Conservation (phyloP, 768 basidiomycete species). For the Psilocybe azurescens region DNA sequence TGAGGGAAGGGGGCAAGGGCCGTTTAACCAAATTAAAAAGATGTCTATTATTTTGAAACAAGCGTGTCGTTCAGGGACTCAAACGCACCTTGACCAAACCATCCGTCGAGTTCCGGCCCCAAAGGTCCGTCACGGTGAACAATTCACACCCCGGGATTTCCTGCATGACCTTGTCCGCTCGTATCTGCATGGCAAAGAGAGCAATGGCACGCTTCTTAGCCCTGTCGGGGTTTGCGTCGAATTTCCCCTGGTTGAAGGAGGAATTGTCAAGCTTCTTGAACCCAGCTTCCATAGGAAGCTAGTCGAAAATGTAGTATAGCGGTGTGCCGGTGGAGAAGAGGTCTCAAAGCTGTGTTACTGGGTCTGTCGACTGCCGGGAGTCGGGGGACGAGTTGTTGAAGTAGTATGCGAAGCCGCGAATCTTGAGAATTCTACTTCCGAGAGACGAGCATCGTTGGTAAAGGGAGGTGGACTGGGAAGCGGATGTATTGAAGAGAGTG, state of each 20-base stretch:
- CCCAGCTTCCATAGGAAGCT: slow-evolving; percentile 71
- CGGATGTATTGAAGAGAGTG: slow-evolving; percentile 90
- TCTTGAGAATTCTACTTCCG: slow-evolving; percentile 79
- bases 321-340: slow-evolving; percentile 92
- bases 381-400: slow-evolving; percentile 66
- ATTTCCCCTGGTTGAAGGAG: slow-evolving; percentile 66
- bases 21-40: no score
- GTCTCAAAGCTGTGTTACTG: slow-evolving; percentile 94
- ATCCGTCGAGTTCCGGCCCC: not conserved
- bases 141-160: not conserved
- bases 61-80: slow-evolving; percentile 55
- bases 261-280: slow-evolving; percentile 65
- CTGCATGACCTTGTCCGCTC: not conserved
- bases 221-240: slow-evolving; percentile 77
- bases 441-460: slow-evolving; percentile 91
- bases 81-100: slow-evolving; percentile 1
- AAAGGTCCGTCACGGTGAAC: not conserved
- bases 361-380: slow-evolving; percentile 83
- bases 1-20: no score
- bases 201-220: not conserved
- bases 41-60: no score
- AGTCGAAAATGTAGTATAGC: slow-evolving; percentile 96
- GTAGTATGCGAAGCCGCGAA: slow-evolving; percentile 74
- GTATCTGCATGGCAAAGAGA: not conserved
- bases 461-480: slow-evolving; percentile 86